Conservation (phyloP, 2,329 filamentous ascomycete genomes). For the Camillea tinctor region DNA sequence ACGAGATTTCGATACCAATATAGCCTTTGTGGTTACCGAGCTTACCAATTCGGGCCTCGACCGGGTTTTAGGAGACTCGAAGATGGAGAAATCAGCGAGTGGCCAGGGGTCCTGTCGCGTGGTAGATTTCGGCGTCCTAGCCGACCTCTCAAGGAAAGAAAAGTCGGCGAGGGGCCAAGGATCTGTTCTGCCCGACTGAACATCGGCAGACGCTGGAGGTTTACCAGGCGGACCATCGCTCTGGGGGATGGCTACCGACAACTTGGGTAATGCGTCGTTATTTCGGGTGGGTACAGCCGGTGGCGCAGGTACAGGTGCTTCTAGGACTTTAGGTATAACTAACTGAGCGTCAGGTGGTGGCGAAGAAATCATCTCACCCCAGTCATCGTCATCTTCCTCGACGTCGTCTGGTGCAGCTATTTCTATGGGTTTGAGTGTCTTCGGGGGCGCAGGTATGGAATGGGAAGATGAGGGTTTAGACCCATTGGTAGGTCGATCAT, state of each 20-base stretch:
- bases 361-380: constrained; percentile 59
- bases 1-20: neutral
- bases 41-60: constrained; percentile 1
- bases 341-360: constrained; percentile 23
- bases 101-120: constrained; percentile 10
- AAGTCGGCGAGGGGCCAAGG: constrained; percentile 23
- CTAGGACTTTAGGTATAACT: neutral
- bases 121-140: constrained; percentile 7
- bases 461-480: neutral
- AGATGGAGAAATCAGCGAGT: constrained; percentile 11
- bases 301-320: no score
- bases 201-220: constrained; percentile 1
- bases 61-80: constrained; percentile 11
- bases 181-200: constrained; percentile 5
- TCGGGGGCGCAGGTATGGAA: neutral
- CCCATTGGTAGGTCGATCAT: neutral
- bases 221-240: constrained; percentile 1
- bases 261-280: constrained; percentile 3
- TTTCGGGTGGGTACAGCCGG: neutral
- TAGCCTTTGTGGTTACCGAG: constrained; percentile 5
- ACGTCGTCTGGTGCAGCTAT: constrained; percentile 12
- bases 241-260: constrained; percentile 13
- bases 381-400: constrained; percentile 53
- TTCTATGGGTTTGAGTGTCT: neutral
- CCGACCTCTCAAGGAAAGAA: constrained; percentile 22